phyloP scores from a whole-genome alignment of 2,329 filamentous ascomycete genomes.

The Zymoseptoria ardabiliae region DNA sequence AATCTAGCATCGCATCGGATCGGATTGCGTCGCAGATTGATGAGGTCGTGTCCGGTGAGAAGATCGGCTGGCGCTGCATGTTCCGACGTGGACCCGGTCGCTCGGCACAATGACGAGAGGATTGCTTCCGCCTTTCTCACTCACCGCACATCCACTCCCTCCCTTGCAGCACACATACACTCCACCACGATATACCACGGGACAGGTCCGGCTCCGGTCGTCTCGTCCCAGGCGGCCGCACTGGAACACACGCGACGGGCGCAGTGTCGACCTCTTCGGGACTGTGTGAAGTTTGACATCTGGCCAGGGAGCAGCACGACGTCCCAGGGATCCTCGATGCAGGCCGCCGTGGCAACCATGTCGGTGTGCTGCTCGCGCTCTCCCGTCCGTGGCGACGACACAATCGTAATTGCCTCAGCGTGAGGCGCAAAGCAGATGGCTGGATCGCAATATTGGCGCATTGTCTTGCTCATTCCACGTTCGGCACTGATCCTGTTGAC shows the following conservation, averaged over 20 bases:
- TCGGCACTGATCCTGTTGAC: constrained; percentile 18
- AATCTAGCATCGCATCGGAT: neutral
- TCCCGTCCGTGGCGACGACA: neutral
- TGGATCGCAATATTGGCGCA: neutral
- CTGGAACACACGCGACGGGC: neutral
- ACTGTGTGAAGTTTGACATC: constrained; percentile 11
- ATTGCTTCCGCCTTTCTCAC: neutral
- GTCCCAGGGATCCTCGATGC: neutral
- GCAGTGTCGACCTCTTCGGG: constrained; percentile 3
- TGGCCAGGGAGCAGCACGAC: constrained; percentile 5
- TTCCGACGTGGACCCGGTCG: neutral
- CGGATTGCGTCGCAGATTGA: neutral
- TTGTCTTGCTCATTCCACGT: neutral
- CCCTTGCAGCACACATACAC: neutral
- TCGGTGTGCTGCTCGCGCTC: neutral
- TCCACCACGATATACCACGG: no score
- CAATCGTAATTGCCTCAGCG: neutral
- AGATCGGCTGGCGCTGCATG: neutral
- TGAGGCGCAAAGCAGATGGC: neutral
- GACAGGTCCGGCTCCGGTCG: neutral
- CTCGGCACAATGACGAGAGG: neutral
- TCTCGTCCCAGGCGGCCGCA: neutral
- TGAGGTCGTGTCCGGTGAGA: neutral
- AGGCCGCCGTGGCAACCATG: constrained; percentile 1
- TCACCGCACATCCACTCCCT: neutral